Base-by-base conservation (phyloP, 805 yeast species). In the Yamadazyma kitorensis region DNA sequence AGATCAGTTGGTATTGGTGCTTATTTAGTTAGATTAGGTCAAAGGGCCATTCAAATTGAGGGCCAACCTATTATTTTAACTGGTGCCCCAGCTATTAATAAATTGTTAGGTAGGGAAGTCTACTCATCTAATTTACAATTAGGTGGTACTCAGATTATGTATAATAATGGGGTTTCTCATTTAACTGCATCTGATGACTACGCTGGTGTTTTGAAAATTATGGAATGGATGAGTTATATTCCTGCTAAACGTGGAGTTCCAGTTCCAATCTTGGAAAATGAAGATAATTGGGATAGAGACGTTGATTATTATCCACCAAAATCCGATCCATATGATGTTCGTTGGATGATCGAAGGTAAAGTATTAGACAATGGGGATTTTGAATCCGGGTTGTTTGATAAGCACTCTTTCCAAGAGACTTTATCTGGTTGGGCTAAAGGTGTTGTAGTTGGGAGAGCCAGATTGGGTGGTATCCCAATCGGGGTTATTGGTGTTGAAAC, bases 1-100 rank as follows among this genome's bases (percentile, higher is more conserved):
- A 82, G 99, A 75, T 89, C 98, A 33, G 99, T 93, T 54, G 99
- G 99, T 82, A 93, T 93, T 61, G 99, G 99, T 72, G 99, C 99
- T 29, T 93, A 93, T 59, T 74, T 93, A 59, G 98, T 93, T 26
- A 84, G 99, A 67, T 76, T 93, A 48, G 99, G 99, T 55, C 98
- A 93, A 74, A 84, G 99, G 74, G 95, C 98, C 27, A 89, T 93
- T 53, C 99, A 93, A 70, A 85, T 93, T 52, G 97, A 93, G 63
- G 98, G 98, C 27, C 98, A 93, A 68, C 98, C 99, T 36, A 87
- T 93, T 51, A 91, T 93, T 49, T 80, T 93, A 56, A 93, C 99
- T 37, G 99, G 99, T 76, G 98, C 98, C 38, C 97, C 96, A 33
- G 97, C 98, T 39, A 87, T 93, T 61, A 93, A 93, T 75, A 93